Evolutionary conservation across 2,329 filamentous ascomycete species (phyloP).

Genomic region (Colletotrichum cuscutae): DNA sequence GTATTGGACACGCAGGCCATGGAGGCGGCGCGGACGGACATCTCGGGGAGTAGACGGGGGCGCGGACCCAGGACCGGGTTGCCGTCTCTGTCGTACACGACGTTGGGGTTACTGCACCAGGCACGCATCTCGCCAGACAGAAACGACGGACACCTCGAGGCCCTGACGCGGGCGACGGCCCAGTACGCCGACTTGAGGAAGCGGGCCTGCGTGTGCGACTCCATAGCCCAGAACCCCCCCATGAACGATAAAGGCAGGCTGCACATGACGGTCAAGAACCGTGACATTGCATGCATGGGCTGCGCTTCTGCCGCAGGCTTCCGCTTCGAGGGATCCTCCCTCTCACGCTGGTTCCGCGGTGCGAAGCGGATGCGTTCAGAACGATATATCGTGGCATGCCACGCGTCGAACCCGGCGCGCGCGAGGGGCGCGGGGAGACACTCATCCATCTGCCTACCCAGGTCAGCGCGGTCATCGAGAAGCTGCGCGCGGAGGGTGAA

Average conservation of each 20-base stretch:
- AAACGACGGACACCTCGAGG: conserved; percentile 11
- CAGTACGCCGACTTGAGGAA: conserved; percentile 19
- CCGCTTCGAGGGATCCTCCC: neutral
- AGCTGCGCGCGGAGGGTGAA: neutral
- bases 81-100: neutral
- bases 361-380: neutral
- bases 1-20: neutral
- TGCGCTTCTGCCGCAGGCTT: neutral
- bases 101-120: conserved; percentile 20
- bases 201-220: neutral
- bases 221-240: neutral
- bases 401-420: conserved; percentile 2
- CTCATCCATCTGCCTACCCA: neutral
- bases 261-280: conserved; percentile 17
- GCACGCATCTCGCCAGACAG: conserved; percentile 23
- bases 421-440: neutral
- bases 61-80: neutral
- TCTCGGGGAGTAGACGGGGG: conserved; percentile 17
- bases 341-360: neutral
- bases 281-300: conserved; percentile 8
- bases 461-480: neutral
- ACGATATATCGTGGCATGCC: conserved; percentile 12
- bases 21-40: conserved; percentile 12
- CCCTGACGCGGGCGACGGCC: conserved; percentile 21
- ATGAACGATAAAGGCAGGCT: conserved; percentile 21